Evolutionary conservation across 345 rosid species (phyloP), one percentile per base, ranked within the genome.

Genomic region (Durio zibethinus): DNA sequence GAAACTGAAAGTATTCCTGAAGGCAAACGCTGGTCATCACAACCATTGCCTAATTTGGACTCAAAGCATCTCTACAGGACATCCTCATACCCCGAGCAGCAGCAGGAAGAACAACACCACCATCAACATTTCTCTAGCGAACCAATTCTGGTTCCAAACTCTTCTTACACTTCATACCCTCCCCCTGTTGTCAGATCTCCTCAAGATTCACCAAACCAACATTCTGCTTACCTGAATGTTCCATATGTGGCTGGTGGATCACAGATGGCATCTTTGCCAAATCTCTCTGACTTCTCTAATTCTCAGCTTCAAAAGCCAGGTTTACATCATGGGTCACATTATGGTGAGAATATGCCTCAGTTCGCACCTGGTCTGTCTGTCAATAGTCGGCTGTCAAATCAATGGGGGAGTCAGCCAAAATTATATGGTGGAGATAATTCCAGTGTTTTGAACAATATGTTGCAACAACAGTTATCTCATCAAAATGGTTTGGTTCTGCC

Each of bases 81-180:
- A 35, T 76, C 94, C 77, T 85, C 90, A 59, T 91, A 86, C 77
- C 98, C 97, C 0, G 98, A 93, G 87, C 90, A 87, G 81, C 97
- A 86, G 79, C 92, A 83, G 84, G 92, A 77, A 53, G 82, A 69
- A 0, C 57, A 66, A 2, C 70, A 61, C 0, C 18, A 74, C 21
- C 73, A 45, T 40, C 91, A 87, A 70, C 92, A 89, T 73, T 87
- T 87, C 77, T 85, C 94, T 42, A 93, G 93, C 6, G 97, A 93
- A 75, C 97, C 98, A 52, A 84, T 96, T 82, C 84, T 80, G 79
- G 90, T 91, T 78, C 97, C 97, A 10, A 96, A 87, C 79, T 85
- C 97, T 57, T 81, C 92, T 70, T 78, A 79, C 81, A 84, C 88
- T 77, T 89, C 97, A 54, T 88, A 80, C 83, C 95, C 97, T 76